Evolutionary conservation across 371 early-diverging fungal genomes (phyloP), one percentile per base, ranked within the genome.

Genomic region (Zancudomyces culisetae): DNA sequence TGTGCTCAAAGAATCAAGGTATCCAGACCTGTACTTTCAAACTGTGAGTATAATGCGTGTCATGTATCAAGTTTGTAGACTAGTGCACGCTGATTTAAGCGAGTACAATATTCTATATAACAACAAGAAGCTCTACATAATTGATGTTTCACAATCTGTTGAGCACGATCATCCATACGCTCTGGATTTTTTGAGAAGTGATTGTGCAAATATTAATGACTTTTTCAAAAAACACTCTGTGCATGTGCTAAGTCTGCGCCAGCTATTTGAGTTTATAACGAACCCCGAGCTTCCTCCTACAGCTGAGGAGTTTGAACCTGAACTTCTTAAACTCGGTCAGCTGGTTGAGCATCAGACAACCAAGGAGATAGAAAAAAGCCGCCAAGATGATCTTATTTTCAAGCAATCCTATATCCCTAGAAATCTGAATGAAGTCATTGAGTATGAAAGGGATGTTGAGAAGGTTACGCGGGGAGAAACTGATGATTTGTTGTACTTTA

Each of bases 141-240:
- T 99, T 60, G 99, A 99, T 68, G 99, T 99, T 6, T 97, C 98
- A 2, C 99, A 98, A 65, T 91, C 96, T 1, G 98, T 98, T 10
- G 99, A 98, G 60, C 95, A 88, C 60, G 92, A 93, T 62, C 99
- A 99, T 64, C 97, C 97, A n/a, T 89, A 94, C 60, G 94, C 99
- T 1, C 75, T 92, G 27, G 93, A 90, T 57, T 99, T 99, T 64
- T 75, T 99, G 52, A 75, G 95, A 27, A 93, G 88, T 68, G 99
- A 98, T 69, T 80, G 91, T 60, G 68, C 78, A 41, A 98, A 98
- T 63, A 83, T 98, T n/a, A 87, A 85, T 42, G 92, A 87, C 52
- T 99, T 81, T 65, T 98, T 98, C 75, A 65, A 78, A 24, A 83
- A 81, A 55, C 78, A 82, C 56, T 83, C 75, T 8, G 88, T 88